Conservation (phyloP, 768 basidiomycete species). For the Suillus alpinus region DNA sequence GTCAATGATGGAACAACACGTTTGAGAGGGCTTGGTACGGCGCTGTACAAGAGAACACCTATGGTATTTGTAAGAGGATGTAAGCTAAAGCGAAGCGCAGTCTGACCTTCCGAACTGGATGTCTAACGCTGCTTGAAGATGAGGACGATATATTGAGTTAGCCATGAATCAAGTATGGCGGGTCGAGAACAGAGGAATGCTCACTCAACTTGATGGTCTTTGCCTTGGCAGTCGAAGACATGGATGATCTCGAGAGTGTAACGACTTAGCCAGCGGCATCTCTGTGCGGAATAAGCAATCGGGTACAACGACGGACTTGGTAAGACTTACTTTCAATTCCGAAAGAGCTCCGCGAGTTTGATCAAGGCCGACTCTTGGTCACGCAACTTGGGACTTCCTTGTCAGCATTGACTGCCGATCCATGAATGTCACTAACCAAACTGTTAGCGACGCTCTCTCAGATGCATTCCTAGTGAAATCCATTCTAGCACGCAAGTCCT, state of each 20-base stretch:
- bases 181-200: neutral
- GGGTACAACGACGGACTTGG: neutral
- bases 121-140: no score
- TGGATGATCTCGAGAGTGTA: constrained; percentile 77
- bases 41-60: no score
- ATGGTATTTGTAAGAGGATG: no score
- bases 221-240: constrained; percentile 94
- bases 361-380: constrained; percentile 86
- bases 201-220: constrained; percentile 95
- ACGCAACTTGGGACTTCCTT: constrained; percentile 59
- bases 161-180: neutral
- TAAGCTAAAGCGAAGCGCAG: no score
- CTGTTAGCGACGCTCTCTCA: no score
- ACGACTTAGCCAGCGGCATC: constrained; percentile 84
- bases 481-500: no score
- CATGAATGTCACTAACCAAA: no score
- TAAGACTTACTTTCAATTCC: constrained; percentile 73
- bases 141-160: no score
- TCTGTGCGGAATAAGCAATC: constrained; percentile 37
- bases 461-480: no score
- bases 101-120: no score
- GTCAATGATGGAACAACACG: no score
- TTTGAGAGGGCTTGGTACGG: no score
- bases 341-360: constrained; percentile 82
- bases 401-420: constrained; percentile 34